Percentiles rank a stretch among this genome's conserved stretches.
Evolutionary conservation across 2,329 filamentous ascomycete genomes (phyloP).

Genomic region (Pseudogymnoascus sp.): DNA sequence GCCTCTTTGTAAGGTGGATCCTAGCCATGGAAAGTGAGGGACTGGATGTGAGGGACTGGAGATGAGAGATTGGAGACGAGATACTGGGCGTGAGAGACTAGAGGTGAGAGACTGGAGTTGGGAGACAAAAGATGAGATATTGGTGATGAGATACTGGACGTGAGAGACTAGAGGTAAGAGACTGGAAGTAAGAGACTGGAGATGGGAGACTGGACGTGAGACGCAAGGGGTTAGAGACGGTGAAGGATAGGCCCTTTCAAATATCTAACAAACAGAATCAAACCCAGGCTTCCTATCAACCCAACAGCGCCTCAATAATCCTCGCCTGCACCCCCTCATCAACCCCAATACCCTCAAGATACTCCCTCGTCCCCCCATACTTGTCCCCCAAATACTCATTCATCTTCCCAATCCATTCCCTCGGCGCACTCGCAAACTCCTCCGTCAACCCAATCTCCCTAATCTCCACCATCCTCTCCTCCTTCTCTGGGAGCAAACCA

Average conservation of each 20-base stretch:
- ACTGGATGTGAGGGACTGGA: not conserved
- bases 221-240: too few relatives aligned
- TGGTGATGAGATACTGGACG: not conserved
- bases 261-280: too few relatives aligned
- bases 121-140: not conserved
- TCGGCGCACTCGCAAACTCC: conserved; percentile 61
- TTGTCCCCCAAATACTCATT: conserved; percentile 45
- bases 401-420: conserved; percentile 53
- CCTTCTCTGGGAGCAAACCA: conserved; percentile 52
- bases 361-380: conserved; percentile 59
- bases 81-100: not conserved
- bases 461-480: conserved; percentile 59
- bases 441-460: conserved; percentile 59
- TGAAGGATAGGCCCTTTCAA: too few relatives aligned
- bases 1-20: not conserved
- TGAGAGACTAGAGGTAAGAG: too few relatives aligned
- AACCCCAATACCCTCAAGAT: conserved; percentile 57
- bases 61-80: not conserved
- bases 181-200: not conserved
- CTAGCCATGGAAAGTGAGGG: not conserved
- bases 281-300: not conserved
- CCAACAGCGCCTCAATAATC: conserved; percentile 13
- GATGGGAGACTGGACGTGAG: not conserved
- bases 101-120: not conserved
- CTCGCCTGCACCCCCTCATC: conserved; percentile 21